phyloP scores from a whole-genome alignment of 148 eudicot genomes.

The Beta vulgaris region DNA sequence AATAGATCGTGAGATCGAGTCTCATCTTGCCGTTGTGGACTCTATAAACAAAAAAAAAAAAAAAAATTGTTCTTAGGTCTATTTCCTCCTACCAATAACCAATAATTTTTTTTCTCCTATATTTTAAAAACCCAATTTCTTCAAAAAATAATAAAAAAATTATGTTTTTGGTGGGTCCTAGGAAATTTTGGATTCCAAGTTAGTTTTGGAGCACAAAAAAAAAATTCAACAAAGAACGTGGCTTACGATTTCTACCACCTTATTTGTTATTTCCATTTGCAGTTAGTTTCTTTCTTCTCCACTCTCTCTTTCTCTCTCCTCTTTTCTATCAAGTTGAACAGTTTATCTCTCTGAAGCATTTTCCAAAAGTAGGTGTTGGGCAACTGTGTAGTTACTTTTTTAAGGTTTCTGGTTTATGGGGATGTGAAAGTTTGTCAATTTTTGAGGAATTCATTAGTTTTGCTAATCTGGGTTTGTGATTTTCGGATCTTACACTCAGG shows the following conservation, averaged over 20 bases:
- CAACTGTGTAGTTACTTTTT: conserved; percentile 11
- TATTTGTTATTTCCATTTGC: conserved; percentile 13
- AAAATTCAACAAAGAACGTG: conserved; percentile 26
- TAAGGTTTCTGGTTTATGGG: conserved; percentile 6
- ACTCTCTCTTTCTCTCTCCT: conserved; percentile 1
- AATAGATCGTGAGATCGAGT: too few species aligned
- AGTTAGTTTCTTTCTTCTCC: conserved; percentile 28
- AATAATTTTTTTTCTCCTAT: neutral
- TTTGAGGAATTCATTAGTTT: conserved; percentile 6
- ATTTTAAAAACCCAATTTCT: too few species aligned
- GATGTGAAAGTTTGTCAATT: conserved; percentile 16
- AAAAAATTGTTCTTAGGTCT: too few species aligned
- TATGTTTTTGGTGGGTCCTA: conserved; percentile 16
- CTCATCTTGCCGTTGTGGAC: too few species aligned
- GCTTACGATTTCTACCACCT: conserved; percentile 28
- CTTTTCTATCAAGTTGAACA: neutral
- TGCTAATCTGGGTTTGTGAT: conserved; percentile 30
- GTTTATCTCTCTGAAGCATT: conserved; percentile 4
- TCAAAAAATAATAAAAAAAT: neutral
- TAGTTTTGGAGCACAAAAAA: conserved; percentile 14
- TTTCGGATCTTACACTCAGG: conserved; percentile 26
- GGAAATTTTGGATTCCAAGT: conserved; percentile 19
- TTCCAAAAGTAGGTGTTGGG: conserved; percentile 16
- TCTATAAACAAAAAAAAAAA: neutral
- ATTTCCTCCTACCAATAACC: neutral